Conservation (phyloP, 2,329 filamentous ascomycete species). For the Epichloe sibirici region DNA sequence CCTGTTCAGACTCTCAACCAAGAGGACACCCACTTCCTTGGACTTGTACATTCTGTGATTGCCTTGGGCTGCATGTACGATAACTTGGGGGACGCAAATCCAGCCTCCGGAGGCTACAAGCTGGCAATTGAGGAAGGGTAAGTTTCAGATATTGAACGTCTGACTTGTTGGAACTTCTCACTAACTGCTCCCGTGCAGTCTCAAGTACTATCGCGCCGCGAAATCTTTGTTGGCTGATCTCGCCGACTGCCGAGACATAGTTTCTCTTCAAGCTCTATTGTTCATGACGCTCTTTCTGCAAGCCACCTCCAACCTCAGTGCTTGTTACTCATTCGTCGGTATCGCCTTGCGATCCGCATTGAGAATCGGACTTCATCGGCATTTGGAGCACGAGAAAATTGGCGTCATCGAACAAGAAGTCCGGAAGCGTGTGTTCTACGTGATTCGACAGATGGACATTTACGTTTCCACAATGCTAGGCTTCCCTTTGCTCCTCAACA, state of each 20-base stretch:
- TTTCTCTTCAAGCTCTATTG: constrained; percentile 60
- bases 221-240: constrained; percentile 53
- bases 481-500: constrained; percentile 49
- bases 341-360: constrained; percentile 66
- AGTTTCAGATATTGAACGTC: constrained; percentile 10
- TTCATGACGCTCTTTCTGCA: constrained; percentile 77
- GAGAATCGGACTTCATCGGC: constrained; percentile 65
- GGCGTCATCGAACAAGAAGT: constrained; percentile 52
- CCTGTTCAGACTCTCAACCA: constrained; percentile 49
- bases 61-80: constrained; percentile 63
- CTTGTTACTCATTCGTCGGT: constrained; percentile 70
- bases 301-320: constrained; percentile 64
- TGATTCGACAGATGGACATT: constrained; percentile 58
- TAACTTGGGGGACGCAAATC: constrained; percentile 40
- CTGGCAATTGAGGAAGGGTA: constrained; percentile 45
- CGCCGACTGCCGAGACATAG: constrained; percentile 60
- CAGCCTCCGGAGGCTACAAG: constrained; percentile 35
- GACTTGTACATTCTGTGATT: constrained; percentile 57
- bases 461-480: constrained; percentile 57
- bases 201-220: constrained; percentile 62
- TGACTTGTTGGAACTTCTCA: constrained; percentile 11
- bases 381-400: constrained; percentile 51
- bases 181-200: constrained; percentile 28
- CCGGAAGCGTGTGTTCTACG: constrained; percentile 53
- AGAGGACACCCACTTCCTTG: constrained; percentile 57